A percentile compares a stretch with the other conserved stretches of the same genome.
Conservation (phyloP, 371 early-diverging fungal species). For the Mortierella sp. region DNA sequence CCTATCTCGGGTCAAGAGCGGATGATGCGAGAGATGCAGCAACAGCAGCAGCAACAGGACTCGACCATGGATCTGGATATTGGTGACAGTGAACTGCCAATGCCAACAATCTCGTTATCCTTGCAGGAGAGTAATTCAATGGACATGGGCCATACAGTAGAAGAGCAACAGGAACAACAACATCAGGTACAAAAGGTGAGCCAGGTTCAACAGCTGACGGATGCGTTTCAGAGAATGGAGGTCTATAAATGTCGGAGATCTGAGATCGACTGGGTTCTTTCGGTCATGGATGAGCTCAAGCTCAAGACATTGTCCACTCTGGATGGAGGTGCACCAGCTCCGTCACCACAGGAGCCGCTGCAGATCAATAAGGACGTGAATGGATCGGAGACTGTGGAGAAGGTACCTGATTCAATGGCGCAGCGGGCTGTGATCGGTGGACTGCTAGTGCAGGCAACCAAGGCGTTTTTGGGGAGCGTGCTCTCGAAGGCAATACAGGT, state of each 20-base stretch:
- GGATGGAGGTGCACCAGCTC: constrained; percentile 24
- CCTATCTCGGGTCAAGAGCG: constrained; percentile 36
- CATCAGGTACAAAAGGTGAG: too few relatives aligned
- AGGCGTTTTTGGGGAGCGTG: constrained; percentile 55
- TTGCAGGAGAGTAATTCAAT: neutral
- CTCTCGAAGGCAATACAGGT: constrained; percentile 37
- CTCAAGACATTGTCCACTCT: constrained; percentile 37
- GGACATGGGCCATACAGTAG: constrained; percentile 5
- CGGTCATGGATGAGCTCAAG: constrained; percentile 54
- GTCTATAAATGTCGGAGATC: constrained; percentile 49
- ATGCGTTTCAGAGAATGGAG: constrained; percentile 41
- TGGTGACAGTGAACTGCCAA: constrained; percentile 35
- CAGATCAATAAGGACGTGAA: constrained; percentile 35
- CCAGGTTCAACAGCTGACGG: constrained; percentile 20
- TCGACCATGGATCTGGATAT: constrained; percentile 48
- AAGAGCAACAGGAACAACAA: neutral
- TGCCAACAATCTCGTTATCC: neutral
- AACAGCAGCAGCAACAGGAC: constrained; percentile 29
- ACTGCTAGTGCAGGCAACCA: constrained; percentile 59
- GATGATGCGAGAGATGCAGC: constrained; percentile 30
- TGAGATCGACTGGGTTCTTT: constrained; percentile 53
- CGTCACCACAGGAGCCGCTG: constrained; percentile 36
- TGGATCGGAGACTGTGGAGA: constrained; percentile 16
- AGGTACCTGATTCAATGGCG: constrained; percentile 54
- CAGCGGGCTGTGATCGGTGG: constrained; percentile 59